Evolutionary conservation across 192 early-diverging fungal genomes (phyloP), one percentile per base, ranked within the genome.

Genomic region (Mortierella antarctica): DNA sequence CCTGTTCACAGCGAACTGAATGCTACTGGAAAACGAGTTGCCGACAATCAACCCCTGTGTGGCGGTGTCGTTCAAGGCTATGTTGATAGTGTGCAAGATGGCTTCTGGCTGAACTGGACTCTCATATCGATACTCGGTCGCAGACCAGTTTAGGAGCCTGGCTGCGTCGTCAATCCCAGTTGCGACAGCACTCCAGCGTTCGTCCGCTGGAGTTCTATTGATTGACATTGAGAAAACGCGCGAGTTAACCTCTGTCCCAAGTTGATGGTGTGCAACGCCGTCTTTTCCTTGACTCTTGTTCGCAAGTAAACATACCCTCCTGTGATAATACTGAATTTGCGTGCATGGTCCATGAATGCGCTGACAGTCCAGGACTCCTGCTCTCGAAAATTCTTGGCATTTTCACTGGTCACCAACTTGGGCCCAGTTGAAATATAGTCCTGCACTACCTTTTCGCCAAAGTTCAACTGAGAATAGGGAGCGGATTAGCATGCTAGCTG

Each of bases 111-210:
- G 77, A 21, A 64, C 42, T 10, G 68, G 76, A 13, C 15, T 62
- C 15, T 67, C 65, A 49, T 71, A 80, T 44, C 70, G 77, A 48
- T 80, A 80, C 40, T 80, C 77, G 9, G 77, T 80, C 77, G 72
- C 68, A 13, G 44, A 68, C 77, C 77, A 80, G 53, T 68, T 64
- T 13, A 80, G 50, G 31, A 72, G 53, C 42, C 6, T 51, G 9
- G 77, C 69, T 31, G 77, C 77, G 40, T 80, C 77, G 15, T 65
- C 50, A 50, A 70, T 70, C 13, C 77, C 77, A 8, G 70, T 72
- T 15, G 77, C 42, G 46, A 80, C 39, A 5, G 49, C 65, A 42
- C 72, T 58, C 77, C 77, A 80, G 20, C 61, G 54, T 5, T 72
- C 69, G 41, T 80, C 64, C 39, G 62, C 48, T 6, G 65, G 57